Evolutionary conservation across 306 rosid species (phyloP), one percentile per base, ranked within the genome.

Genomic region (Castanopsis chinensis): DNA sequence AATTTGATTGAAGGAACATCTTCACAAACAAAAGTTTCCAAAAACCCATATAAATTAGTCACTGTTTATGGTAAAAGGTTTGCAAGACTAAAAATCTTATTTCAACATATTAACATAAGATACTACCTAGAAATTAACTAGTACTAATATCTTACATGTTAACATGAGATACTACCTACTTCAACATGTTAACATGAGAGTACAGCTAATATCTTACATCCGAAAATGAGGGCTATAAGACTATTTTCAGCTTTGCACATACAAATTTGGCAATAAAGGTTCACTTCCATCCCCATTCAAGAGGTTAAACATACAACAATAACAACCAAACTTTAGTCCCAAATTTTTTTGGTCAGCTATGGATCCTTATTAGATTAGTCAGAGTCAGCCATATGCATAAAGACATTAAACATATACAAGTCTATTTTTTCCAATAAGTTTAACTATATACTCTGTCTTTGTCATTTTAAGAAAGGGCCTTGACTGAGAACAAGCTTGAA

Each of bases 21-120:
- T 79, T 83, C 55, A 58, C 80, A 53, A 88, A 78, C n/a, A 84
- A 88, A 85, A 73, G 79, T 76, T 80, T 80, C 83, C 27, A 41
- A 78, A 61, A 78, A 79, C 82, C 70, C 58, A 78, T 74, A 69
- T 73, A 87, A 77, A 81, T 67, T 78, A 84, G 71, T 63, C 32
- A 49, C 71, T 71, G 64, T 41, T 72, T 41, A 54, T 69, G 83
- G 75, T 81, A 81, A 78, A 78, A 79, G 77, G 77, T 17, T 13
- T 64, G 33, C 13, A n/a, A 70, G 56, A 15, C 72, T 27, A 58
- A 74, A 78, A 19, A 72, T 51, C 79, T 77, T 18, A 21, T 3
- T 13, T 74, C 71, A 55, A 57, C 76, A 83, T 77, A 84, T 80
- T 61, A 32, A 79, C 63, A 72, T 49, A 63, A 73, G 77, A 84